These are phyloP conservation scores for Cymbidium sinense DNA, from an alignment of 106 monocot species.

Conservation along the genomic window DNA sequence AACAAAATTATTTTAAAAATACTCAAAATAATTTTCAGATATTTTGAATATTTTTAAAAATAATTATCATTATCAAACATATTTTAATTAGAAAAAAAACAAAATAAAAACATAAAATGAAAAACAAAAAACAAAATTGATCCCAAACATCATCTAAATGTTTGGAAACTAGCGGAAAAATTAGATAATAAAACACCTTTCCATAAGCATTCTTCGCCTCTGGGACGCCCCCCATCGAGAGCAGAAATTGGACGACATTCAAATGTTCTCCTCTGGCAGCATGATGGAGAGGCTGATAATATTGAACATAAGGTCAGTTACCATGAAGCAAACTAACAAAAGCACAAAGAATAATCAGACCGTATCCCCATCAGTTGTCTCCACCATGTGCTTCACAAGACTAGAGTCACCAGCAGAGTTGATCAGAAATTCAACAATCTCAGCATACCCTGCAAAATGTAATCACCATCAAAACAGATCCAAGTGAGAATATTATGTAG, in stretches of 20 bases:
- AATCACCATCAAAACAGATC: neutral
- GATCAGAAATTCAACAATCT: conserved; percentile 66
- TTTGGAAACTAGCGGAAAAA: neutral
- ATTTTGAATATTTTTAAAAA: no score
- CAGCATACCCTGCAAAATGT: conserved; percentile 55
- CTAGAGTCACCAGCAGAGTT: conserved; percentile 35
- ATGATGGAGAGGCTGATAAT: conserved; percentile 89
- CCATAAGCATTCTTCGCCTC: conserved; percentile 46
- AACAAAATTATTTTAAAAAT: no score
- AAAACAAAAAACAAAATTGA: no score
- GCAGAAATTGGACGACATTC: conserved; percentile 51
- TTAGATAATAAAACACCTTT: conserved; percentile 41
- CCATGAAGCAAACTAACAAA: neutral
- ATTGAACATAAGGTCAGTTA: conserved; percentile 4
- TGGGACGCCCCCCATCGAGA: conserved; percentile 68
- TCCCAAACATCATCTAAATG: neutral
- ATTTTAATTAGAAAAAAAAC: no score
- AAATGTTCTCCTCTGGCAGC: conserved; percentile 91
- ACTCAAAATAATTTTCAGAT: no score
- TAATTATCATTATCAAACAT: no score
- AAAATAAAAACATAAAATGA: no score
- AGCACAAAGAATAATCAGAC: conserved; percentile 10
- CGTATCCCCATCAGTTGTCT: conserved; percentile 78
- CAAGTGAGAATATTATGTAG: neutral
- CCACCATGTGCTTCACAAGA: conserved; percentile 43